These are phyloP conservation scores for Aspergillus ochraceoroseus DNA, from an alignment of 2,329 filamentous ascomycete genomes.

Conservation along the genomic window DNA sequence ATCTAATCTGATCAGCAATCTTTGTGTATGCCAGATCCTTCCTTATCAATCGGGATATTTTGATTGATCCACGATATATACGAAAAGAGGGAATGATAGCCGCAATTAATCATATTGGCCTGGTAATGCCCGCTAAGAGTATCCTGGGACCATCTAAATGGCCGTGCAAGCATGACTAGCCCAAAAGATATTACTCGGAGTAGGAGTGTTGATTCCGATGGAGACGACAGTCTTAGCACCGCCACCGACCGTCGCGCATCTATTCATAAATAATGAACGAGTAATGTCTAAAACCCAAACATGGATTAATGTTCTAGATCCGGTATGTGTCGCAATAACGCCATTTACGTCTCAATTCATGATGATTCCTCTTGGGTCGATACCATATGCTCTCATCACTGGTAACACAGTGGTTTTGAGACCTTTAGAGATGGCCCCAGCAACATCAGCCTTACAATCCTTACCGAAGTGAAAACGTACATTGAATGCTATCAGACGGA, in stretches of 20 bases:
- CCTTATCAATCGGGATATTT: too few species aligned
- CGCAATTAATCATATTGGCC: too few species aligned
- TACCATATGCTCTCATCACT: constrained; percentile 57
- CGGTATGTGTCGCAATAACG: constrained; percentile 52
- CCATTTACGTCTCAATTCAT: constrained; percentile 57
- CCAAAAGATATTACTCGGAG: background rate
- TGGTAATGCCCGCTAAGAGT: too few species aligned
- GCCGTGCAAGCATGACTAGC: constrained; percentile 2
- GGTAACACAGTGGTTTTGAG: constrained; percentile 60
- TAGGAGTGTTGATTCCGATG: constrained; percentile 1
- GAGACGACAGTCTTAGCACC: constrained; percentile 16
- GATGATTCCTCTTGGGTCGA: constrained; percentile 63
- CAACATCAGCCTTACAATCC: constrained; percentile 54
- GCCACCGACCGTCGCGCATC: constrained; percentile 24
- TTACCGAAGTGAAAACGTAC: constrained; percentile 32
- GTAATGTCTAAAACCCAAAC: constrained; percentile 23
- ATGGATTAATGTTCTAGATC: constrained; percentile 25
- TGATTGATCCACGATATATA: too few species aligned
- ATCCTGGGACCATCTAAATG: constrained; percentile 4
- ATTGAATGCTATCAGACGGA: constrained; percentile 39
- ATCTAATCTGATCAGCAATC: constrained; percentile 10
- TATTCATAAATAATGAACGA: constrained; percentile 24
- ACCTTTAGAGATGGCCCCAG: constrained; percentile 59
- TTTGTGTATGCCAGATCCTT: too few species aligned
- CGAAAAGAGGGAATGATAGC: too few species aligned